Evolutionary conservation across 2,329 filamentous ascomycete genomes (phyloP).

Genomic region (Xylaria sp.): DNA sequence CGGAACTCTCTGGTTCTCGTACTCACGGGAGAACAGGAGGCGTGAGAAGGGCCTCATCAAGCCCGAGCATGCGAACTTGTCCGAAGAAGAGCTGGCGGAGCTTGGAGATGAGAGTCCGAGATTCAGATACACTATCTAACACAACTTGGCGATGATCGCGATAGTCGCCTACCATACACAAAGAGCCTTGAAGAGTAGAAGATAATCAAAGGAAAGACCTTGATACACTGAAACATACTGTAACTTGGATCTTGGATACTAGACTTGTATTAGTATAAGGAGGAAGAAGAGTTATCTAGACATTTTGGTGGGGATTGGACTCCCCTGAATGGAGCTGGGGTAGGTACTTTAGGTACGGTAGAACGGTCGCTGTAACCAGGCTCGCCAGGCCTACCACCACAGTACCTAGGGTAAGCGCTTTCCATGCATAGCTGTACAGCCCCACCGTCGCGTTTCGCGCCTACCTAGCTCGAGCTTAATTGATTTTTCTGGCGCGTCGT

Average conservation of each 20-base stretch:
- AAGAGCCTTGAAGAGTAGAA: too few relatives aligned
- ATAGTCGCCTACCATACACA: not conserved
- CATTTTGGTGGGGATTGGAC: too few relatives aligned
- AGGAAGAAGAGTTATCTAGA: not conserved
- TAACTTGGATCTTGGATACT: too few relatives aligned
- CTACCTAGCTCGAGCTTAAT: conserved; percentile 23
- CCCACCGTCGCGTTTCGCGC: conserved; percentile 31
- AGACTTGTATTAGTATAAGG: not conserved
- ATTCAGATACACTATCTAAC: conserved; percentile 58
- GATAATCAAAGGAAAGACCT: not conserved
- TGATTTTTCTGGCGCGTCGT: conserved; percentile 34
- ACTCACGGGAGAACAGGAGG: conserved; percentile 59
- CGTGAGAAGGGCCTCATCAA: conserved; percentile 55
- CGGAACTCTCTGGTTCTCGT: conserved; percentile 65
- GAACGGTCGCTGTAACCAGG: too few relatives aligned
- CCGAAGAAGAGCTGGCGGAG: conserved; percentile 61
- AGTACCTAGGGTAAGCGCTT: not conserved
- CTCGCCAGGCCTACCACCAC: too few relatives aligned
- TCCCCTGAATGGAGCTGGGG: too few relatives aligned
- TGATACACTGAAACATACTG: not conserved
- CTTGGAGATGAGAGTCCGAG: conserved; percentile 64
- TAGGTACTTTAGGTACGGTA: too few relatives aligned
- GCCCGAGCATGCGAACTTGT: conserved; percentile 54
- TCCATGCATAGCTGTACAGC: not conserved
- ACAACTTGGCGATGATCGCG: not conserved